Percentiles rank a stretch among this genome's conserved stretches.
Evolutionary conservation across 2,329 filamentous ascomycete genomes (phyloP).

Genomic region (Rasamsonia emersonii): DNA sequence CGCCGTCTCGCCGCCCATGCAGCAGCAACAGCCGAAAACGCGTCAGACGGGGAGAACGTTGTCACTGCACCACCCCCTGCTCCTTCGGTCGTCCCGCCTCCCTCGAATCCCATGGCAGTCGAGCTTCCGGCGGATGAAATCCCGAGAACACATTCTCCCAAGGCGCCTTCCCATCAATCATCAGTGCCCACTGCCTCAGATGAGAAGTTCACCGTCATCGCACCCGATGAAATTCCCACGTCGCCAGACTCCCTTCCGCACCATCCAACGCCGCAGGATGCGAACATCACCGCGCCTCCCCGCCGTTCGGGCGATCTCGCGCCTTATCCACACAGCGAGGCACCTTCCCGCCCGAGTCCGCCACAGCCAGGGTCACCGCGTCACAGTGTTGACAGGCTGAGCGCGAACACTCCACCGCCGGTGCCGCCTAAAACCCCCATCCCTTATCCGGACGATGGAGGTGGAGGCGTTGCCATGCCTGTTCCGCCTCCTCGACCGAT

Average conservation of each 20-base stretch:
- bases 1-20: constrained; percentile 51
- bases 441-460: constrained; percentile 38
- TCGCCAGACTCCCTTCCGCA: constrained; percentile 23
- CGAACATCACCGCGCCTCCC: constrained; percentile 14
- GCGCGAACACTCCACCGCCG: constrained; percentile 49
- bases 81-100: constrained; percentile 27
- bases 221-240: constrained; percentile 50
- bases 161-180: constrained; percentile 10
- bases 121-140: constrained; percentile 51
- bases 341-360: constrained; percentile 23
- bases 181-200: constrained; percentile 44
- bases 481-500: constrained; percentile 27
- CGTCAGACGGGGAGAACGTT: constrained; percentile 23
- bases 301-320: constrained; percentile 20
- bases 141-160: constrained; percentile 17
- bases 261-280: constrained; percentile 23
- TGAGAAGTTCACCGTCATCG: constrained; percentile 61
- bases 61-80: constrained; percentile 14
- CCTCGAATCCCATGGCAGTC: constrained; percentile 43
- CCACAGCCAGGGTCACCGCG: constrained; percentile 23
- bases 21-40: constrained; percentile 24
- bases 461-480: constrained; percentile 25
- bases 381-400: constrained; percentile 26
- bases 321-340: constrained; percentile 31
- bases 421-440: constrained; percentile 71